Base-by-base conservation (phyloP, 306 rosid genomes). In the Castanea sativa region DNA sequence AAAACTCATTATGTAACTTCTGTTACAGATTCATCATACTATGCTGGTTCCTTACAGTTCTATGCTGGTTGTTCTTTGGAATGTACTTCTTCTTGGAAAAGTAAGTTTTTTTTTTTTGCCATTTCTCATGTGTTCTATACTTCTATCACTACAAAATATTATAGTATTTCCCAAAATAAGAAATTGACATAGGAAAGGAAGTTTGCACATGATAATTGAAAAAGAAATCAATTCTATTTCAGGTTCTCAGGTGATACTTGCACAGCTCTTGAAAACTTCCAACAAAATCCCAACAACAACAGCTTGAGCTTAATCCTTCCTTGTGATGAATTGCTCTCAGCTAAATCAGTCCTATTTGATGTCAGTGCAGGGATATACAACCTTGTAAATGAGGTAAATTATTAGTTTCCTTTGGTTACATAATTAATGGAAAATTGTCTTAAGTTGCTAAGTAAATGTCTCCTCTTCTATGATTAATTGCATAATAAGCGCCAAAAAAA, bases 61-160 rank as follows among this genome's bases (percentile, higher is more conserved):
- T 91, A 52, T 88, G 92, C 81, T 93, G 93, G 93, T 20, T 93
- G 32, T 87, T 88, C 76, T 90, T 87, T 69, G 98, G 93, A 70
- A 63, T 88, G 49, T 93, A 88, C 78, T 86, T 88, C 85, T 87
- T 82, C 85, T 75, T 93, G 16, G 82, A 86, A 60, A 85, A 86
- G 97, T 93, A 87, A 83, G 5, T 15, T 67, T 73, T 41, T 41
- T 41, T 38, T 6, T 38, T 81, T 83, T 56, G 61, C 57, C 21
- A 41, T 68, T 74, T 55, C 10, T 70, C 55, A 0, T 16, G 27
- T 77, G 32, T 67, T 15, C 38, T 38, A 74, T 57, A 52, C 1
- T 60, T 15, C 38, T 38, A 70, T 57, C 53, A 1, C 75, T 45
- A 53, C 29, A 1, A 63, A 1, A 18, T 51, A 15, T 43, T 45